Conservation (phyloP, 768 basidiomycete genomes). For the Phlebiopsis flavidoalba region DNA sequence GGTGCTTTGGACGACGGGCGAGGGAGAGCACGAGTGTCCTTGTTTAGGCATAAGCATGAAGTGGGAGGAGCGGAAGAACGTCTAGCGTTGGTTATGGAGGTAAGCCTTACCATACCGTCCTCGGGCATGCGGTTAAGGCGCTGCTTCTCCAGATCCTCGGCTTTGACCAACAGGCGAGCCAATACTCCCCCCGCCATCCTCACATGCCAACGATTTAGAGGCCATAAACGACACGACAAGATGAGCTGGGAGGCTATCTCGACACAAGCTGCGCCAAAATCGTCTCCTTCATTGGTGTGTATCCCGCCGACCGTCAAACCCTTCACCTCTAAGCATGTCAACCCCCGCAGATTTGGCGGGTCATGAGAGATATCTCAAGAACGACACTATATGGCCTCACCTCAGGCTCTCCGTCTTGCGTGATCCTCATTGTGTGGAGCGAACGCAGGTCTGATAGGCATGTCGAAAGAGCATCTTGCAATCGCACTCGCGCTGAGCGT, state of each 20-base stretch:
- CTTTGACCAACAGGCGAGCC: conserved; percentile 72
- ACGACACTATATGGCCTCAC: conserved; percentile 95
- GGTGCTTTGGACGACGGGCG: conserved; percentile 78
- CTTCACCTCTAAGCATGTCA: neutral
- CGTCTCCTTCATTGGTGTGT: conserved; percentile 67
- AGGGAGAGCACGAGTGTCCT: conserved; percentile 75
- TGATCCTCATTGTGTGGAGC: conserved; percentile 92
- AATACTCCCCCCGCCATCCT: conserved; percentile 67
- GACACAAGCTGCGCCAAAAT: conserved; percentile 85
- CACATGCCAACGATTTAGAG: conserved; percentile 53
- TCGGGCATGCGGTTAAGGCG: neutral
- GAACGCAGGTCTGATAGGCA: conserved; percentile 87
- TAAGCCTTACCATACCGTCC: conserved; percentile 25
- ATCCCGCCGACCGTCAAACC: conserved; percentile 36
- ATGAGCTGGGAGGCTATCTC: conserved; percentile 96
- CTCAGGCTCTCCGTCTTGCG: conserved; percentile 88
- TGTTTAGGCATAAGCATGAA: conserved; percentile 98
- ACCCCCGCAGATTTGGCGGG: conserved; percentile 71
- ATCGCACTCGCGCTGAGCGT: conserved; percentile 92
- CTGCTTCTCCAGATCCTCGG: conserved; percentile 66
- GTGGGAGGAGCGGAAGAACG: conserved; percentile 92
- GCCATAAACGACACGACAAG: conserved; percentile 75
- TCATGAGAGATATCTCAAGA: conserved; percentile 87
- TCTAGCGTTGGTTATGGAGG: conserved; percentile 98
- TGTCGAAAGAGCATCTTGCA: conserved; percentile 96